A percentile compares a stretch with the other conserved stretches of the same genome.
Conservation (phyloP, 2,329 filamentous ascomycete species). For the Phaeosphaeriaceae sp. region DNA sequence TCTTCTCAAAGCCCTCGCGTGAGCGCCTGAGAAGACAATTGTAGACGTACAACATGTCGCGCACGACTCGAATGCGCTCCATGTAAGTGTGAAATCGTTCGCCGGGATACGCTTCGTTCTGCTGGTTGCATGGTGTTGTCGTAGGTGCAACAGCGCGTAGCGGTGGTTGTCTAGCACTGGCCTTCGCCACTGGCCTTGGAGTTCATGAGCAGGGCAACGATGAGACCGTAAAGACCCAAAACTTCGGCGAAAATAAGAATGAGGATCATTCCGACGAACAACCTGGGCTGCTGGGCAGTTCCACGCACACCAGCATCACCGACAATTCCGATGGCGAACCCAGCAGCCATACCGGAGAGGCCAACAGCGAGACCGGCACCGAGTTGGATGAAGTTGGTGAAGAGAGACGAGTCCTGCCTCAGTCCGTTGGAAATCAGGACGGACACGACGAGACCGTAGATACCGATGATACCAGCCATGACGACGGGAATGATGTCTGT, state of each 20-base stretch:
- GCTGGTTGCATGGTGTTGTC: slow-evolving; percentile 39
- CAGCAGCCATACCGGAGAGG: slow-evolving; percentile 88
- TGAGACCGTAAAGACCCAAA: slow-evolving; percentile 98
- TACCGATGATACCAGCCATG: slow-evolving; percentile 99
- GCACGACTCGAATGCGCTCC: slow-evolving; percentile 29
- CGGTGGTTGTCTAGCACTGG: slow-evolving; percentile 20
- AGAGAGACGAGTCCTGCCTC: slow-evolving; percentile 55
- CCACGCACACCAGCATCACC: slow-evolving; percentile 87
- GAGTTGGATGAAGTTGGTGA: slow-evolving; percentile 61
- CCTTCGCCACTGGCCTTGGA: slow-evolving; percentile 68
- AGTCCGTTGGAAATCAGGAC: slow-evolving; percentile 63
- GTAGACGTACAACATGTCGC: slow-evolving; percentile 46
- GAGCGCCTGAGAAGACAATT: slow-evolving; percentile 39
- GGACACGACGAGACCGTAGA: slow-evolving; percentile 69
- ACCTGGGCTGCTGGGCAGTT: slow-evolving; percentile 81
- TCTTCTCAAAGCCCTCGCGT: slow-evolving; percentile 7
- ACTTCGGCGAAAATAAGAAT: slow-evolving; percentile 99
- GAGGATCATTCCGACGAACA: slow-evolving; percentile 97
- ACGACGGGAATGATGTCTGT: slow-evolving; percentile 98
- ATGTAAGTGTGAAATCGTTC: slow-evolving; percentile 30
- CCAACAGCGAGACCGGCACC: slow-evolving; percentile 66
- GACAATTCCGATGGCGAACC: slow-evolving; percentile 71
- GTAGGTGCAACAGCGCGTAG: slow-evolving; percentile 33
- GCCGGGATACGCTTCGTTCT: slow-evolving; percentile 28
- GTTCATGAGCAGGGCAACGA: slow-evolving; percentile 99